These are phyloP conservation scores for Colletotrichum sp. DNA, from an alignment of 2,329 filamentous ascomycete genomes.

Conservation along the genomic window DNA sequence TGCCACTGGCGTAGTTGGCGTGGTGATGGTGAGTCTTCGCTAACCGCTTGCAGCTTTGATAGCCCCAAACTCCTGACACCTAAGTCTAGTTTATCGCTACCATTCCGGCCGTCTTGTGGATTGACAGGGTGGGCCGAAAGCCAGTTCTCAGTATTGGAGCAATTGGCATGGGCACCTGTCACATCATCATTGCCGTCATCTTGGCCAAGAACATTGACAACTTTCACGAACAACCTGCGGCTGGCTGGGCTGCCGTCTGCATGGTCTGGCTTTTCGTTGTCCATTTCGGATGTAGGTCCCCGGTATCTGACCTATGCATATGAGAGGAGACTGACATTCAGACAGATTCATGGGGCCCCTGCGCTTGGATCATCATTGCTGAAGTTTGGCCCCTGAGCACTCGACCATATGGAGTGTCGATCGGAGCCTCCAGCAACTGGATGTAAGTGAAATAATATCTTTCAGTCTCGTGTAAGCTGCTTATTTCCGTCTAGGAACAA, in stretches of 20 bases:
- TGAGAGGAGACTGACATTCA: neutral
- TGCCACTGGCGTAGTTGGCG: constrained; percentile 74
- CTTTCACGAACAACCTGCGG: constrained; percentile 55
- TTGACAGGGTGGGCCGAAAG: constrained; percentile 69
- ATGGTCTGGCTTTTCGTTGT: constrained; percentile 80
- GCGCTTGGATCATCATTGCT: constrained; percentile 75
- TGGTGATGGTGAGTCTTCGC: constrained; percentile 65
- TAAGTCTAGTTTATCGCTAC: constrained; percentile 45
- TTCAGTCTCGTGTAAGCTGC: neutral
- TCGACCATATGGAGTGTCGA: constrained; percentile 72
- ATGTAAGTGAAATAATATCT: constrained; percentile 44
- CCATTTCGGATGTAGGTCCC: constrained; percentile 64
- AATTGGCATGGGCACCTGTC: constrained; percentile 71
- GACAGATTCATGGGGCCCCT: constrained; percentile 73
- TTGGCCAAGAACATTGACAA: constrained; percentile 65
- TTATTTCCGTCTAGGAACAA: constrained; percentile 44
- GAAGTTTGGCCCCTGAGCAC: constrained; percentile 78
- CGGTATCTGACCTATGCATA: accelerated
- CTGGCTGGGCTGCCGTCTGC: constrained; percentile 71
- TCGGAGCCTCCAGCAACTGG: constrained; percentile 71
- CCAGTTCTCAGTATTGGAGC: constrained; percentile 68
- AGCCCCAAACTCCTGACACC: neutral
- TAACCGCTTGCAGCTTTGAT: neutral
- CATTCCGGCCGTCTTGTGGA: constrained; percentile 69
- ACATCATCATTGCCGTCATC: constrained; percentile 75